Conservation (phyloP, 1,284 basidiomycete genomes). For the Apiotrichum mycotoxinovorans region DNA sequence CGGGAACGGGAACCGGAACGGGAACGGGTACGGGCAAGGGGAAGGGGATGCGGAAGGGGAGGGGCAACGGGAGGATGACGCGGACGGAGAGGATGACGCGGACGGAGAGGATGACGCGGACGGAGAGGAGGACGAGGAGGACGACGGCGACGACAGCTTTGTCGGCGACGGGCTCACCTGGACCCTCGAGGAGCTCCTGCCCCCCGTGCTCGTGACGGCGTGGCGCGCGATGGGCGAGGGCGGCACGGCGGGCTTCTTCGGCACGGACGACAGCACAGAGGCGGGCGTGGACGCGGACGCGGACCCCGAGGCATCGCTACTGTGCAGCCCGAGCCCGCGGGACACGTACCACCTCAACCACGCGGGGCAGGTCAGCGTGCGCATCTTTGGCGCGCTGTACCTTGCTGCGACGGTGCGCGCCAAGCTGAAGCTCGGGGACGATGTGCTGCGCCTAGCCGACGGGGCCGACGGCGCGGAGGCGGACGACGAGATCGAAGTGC, state of each 20-base stretch:
- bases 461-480: neutral
- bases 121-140: neutral
- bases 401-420: conserved; percentile 3
- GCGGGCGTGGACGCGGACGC: too few species aligned
- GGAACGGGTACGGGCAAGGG: too few species aligned
- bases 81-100: too few species aligned
- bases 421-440: neutral
- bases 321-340: conserved; percentile 4
- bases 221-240: conserved; percentile 9
- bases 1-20: too few species aligned
- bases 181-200: conserved; percentile 25
- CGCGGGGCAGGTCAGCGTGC: conserved; percentile 22
- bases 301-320: conserved; percentile 9
- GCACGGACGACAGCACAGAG: neutral
- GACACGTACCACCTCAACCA: conserved; percentile 27
- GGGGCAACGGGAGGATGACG: too few species aligned
- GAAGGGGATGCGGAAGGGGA: too few species aligned
- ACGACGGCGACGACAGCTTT: conserved; percentile 15
- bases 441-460: neutral
- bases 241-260: neutral
- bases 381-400: conserved; percentile 20
- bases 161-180: conserved; percentile 34
- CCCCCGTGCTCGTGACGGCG: conserved; percentile 16
- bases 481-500: neutral
- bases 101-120: neutral